Percentiles rank a stretch among this genome's conserved stretches.
Evolutionary conservation across 2,329 filamentous ascomycete genomes (phyloP).

Genomic region (Didymella arachidicola): DNA sequence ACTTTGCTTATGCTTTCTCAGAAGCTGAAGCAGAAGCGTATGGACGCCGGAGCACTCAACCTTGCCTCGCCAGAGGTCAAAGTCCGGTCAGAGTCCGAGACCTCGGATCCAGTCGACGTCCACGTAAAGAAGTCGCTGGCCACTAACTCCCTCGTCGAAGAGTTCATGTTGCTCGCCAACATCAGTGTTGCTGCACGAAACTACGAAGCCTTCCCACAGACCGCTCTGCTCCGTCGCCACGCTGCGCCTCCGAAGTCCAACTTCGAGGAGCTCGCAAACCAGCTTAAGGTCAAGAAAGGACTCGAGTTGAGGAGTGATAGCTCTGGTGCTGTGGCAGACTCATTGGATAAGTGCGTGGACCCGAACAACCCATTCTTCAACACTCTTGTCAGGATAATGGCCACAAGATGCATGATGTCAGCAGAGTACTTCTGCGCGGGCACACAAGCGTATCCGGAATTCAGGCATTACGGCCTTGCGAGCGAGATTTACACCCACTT

Average conservation of each 20-base stretch:
- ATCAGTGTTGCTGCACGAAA: conserved; percentile 91
- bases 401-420: conserved; percentile 98
- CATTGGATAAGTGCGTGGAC: conserved; percentile 84
- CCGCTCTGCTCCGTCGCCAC: conserved; percentile 90
- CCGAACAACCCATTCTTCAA: conserved; percentile 92
- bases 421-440: conserved; percentile 98
- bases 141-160: conserved; percentile 96
- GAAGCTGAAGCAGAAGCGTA: conserved; percentile 91
- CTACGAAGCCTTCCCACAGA: conserved; percentile 91
- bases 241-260: conserved; percentile 92
- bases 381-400: conserved; percentile 95
- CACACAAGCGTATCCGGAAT: conserved; percentile 90
- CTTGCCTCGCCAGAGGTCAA: conserved; percentile 98
- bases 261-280: conserved; percentile 91
- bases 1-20: conserved; percentile 87
- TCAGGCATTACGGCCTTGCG: conserved; percentile 95
- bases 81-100: conserved; percentile 93
- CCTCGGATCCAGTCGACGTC: conserved; percentile 93
- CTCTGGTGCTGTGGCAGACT: conserved; percentile 92
- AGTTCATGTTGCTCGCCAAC: conserved; percentile 99
- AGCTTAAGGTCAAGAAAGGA: conserved; percentile 85
- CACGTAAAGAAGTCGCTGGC: conserved; percentile 94
- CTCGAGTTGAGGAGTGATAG: conserved; percentile 84
- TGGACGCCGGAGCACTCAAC: conserved; percentile 91
- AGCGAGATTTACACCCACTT: conserved; percentile 99